Base-by-base conservation (phyloP, 2,329 filamentous ascomycete genomes). In the Hortaea sp. region DNA sequence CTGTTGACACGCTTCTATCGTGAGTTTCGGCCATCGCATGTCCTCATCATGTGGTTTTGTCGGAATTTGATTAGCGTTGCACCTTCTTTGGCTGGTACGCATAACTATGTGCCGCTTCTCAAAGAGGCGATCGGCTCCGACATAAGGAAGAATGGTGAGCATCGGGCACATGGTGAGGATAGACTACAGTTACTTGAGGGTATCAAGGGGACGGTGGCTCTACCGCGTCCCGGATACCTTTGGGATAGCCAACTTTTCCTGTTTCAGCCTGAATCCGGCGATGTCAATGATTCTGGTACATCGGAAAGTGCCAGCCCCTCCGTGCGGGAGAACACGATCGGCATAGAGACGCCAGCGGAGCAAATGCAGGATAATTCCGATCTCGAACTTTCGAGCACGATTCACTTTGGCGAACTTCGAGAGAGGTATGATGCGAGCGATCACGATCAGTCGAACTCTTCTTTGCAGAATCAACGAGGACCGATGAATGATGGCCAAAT, bases 1-100 rank as follows among this genome's bases (percentile, higher is more conserved):
- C 37, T 63, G 40, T 31, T 64, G 27, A 50, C 46, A n/a, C 41
- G 42, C 5, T 63, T 50, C 46, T 63, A 58, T 43, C 49, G 47
- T 11, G 48, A 57, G 5, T 44, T 44, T 29, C 52, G 59, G 5
- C 59, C 59, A 20, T 51, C 58, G 9, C 58, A 63, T 38, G 44
- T 48, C 9, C 30, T 58, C 20, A 20, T 64, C 12, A 55, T 61
- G 42, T 52, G 48, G 49, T 46, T 58, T 7, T 61, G 57, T 45
- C 53, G 57, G 13, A 42, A 49, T 30, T 40, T 64, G 12, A 20
- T 42, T 4, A 31, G 34, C 6, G 7, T 12, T 6, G 52, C 47
- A 6, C 53, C 57, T 10, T 46, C 50, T 7, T 51, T 61, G 28
- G 39, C 45, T n/a, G 46, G 51, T 12, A 12, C 32, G 4, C 20